phyloP scores from a whole-genome alignment of 768 basidiomycete genomes.

The Mycena amicta region DNA sequence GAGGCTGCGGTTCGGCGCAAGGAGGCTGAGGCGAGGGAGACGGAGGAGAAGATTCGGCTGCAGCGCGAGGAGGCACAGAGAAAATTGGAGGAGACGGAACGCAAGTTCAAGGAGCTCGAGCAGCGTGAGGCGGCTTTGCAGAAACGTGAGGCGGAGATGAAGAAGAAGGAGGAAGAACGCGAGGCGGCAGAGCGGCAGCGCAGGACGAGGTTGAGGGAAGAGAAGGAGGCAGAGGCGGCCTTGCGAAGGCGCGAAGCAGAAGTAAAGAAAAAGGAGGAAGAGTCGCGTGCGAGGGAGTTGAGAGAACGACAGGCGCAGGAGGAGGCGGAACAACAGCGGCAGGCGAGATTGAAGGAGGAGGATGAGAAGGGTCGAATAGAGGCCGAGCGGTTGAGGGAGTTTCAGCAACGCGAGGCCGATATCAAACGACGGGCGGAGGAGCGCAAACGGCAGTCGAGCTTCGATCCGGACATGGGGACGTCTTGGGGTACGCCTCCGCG shows the following conservation, averaged over 20 bases:
- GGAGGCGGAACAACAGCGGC: neutral
- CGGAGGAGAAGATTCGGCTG: neutral
- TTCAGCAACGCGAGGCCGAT: conserved; percentile 45
- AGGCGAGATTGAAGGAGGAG: neutral
- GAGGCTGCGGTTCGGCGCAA: neutral
- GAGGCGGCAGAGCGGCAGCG: neutral
- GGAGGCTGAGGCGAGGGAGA: neutral
- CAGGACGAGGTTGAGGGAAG: neutral
- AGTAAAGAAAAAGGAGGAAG: neutral
- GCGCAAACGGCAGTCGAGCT: conserved; percentile 47
- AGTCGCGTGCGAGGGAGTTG: neutral
- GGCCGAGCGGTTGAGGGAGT: conserved; percentile 32
- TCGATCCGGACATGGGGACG: conserved; percentile 40
- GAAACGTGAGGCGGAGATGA: neutral
- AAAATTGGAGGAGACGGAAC: neutral
- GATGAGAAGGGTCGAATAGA: neutral
- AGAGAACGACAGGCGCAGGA: neutral
- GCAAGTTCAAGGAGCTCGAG: neutral
- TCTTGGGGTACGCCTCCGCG: conserved; percentile 9
- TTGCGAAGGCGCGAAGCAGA: neutral
- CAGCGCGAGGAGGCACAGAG: neutral
- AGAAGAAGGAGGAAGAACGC: neutral
- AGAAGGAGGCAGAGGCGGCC: neutral
- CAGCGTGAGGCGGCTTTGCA: neutral
- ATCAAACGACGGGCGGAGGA: conserved; percentile 45